Evolutionary conservation across 2,329 filamentous ascomycete species (phyloP), one percentile per base, ranked within the genome.

Genomic region (Cordyceps pruinosa): DNA sequence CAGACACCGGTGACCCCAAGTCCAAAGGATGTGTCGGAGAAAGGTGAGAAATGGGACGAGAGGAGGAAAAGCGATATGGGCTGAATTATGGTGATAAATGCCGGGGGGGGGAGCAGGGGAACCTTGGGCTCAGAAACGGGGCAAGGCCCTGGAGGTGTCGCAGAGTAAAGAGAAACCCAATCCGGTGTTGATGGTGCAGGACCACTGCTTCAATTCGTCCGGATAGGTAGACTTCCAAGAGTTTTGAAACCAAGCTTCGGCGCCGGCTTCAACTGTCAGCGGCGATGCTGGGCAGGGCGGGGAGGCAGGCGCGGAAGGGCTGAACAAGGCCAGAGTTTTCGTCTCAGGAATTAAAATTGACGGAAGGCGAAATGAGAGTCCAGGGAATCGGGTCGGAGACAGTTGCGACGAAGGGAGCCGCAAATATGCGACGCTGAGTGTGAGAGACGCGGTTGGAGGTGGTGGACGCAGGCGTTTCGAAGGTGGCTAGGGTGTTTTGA

Each of bases 381-480:
- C 47, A 39, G 17, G 46, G 39, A 47, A 37, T 23, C 17, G 23
- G 39, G 44, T 35, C 21, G 23, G 28, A 46, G 39, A 51, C n/a
- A n/a, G 47, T 57, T 57, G 56, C 48, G 56, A 57, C 56, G 39
- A 51, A 47, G 28, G 58, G 54, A 58, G 59, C 47, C 44, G 59
- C 60, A 59, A 46, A 51, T 54, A 50, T 66, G 65, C 67, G 65
- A 67, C 65, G 58, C 17, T 59, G 59, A 60, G 56, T 48, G 65
- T 67, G 61, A 60, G 65, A 60, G 60, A 59, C 57, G 62, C 55
- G 59, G 60, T 61, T 65, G 59, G 42, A 52, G 51, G 57, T 50
- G 41, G 50, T 37, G 51, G 35, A 23, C 21, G 35, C 34, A 23
- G 53, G 37, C 10, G 56, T 57, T 57, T 57, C 48, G 45, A 52